Percentiles rank a stretch among this genome's conserved stretches.
Evolutionary conservation across 2,329 filamentous ascomycete genomes (phyloP).

Genomic region (Pestalotiopsis sp.): DNA sequence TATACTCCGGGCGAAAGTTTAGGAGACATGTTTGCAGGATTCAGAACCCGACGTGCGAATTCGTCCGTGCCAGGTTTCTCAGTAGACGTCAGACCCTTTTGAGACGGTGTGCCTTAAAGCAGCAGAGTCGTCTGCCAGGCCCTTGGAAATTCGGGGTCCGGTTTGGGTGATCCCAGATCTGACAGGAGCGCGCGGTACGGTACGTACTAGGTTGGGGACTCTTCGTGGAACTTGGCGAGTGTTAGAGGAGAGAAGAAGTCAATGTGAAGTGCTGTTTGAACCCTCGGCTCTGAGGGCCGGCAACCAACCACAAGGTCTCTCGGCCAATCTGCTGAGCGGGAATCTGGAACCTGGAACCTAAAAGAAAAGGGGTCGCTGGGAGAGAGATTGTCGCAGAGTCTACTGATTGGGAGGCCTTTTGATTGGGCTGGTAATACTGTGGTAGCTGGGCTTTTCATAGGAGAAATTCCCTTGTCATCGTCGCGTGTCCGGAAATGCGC

Average conservation of each 20-base stretch:
- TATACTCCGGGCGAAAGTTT: neutral
- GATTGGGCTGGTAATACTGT: neutral
- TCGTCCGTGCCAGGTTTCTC: neutral
- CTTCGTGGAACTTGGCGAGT: neutral
- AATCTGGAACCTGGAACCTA: neutral
- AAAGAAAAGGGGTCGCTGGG: neutral
- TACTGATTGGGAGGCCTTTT: neutral
- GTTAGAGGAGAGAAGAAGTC: neutral
- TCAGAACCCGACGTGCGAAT: neutral
- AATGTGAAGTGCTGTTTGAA: neutral
- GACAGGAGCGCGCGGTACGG: neutral
- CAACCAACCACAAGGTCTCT: neutral
- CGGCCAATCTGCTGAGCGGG: neutral
- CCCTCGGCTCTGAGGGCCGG: conserved; percentile 5
- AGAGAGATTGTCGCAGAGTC: conserved; percentile 1
- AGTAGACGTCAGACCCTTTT: neutral
- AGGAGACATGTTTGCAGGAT: neutral
- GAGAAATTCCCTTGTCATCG: neutral
- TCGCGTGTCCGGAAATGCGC: neutral
- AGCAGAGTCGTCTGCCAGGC: neutral
- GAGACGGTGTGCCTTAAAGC: neutral
- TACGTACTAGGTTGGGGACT: too few species aligned
- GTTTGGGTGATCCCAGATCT: neutral
- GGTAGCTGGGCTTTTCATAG: neutral
- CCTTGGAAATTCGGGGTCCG: neutral